A percentile compares a stretch with the other conserved stretches of the same genome.
phyloP scores from a whole-genome alignment of 495 filamentous ascomycete species.

The Penicillium steckii region DNA sequence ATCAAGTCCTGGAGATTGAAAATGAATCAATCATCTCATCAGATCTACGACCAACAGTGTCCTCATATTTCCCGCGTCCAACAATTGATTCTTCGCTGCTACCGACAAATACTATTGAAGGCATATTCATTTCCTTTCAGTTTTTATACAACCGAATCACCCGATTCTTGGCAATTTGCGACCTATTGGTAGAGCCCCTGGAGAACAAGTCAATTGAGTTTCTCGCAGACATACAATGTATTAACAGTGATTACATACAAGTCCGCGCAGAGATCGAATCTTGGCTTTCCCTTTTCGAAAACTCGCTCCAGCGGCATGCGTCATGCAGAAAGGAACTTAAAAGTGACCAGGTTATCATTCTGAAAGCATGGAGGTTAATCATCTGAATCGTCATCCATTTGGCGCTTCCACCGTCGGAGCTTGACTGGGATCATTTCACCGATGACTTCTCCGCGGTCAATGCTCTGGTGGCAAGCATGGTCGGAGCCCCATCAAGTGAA shows the following conservation, averaged over 20 bases:
- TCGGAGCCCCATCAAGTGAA: slow-evolving; percentile 29
- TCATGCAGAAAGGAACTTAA: background rate
- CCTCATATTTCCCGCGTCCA: background rate
- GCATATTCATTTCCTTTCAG: slow-evolving; percentile 3
- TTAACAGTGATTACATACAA: background rate
- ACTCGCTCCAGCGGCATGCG: background rate
- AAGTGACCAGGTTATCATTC: background rate
- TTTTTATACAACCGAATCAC: slow-evolving; percentile 9
- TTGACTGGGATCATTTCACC: slow-evolving; percentile 10
- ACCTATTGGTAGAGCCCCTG: background rate
- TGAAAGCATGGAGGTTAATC: slow-evolving; percentile 11
- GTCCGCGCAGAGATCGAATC: slow-evolving; percentile 1
- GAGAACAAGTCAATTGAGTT: slow-evolving; percentile 1
- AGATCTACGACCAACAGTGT: slow-evolving; percentile 4
- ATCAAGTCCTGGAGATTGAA: slow-evolving; percentile 17
- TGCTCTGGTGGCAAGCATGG: slow-evolving; percentile 12
- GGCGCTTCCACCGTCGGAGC: slow-evolving; percentile 8
- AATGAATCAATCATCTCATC: slow-evolving; percentile 1
- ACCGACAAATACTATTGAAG: background rate
- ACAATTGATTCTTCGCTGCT: background rate
- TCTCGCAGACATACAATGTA: background rate
- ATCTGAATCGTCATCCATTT: slow-evolving; percentile 9
- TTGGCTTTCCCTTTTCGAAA: slow-evolving; percentile 6
- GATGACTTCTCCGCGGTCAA: slow-evolving; percentile 4
- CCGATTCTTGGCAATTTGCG: slow-evolving; percentile 7